Evolutionary conservation across 2,329 filamentous ascomycete species (phyloP).

Genomic region (Colletotrichum sp.): DNA sequence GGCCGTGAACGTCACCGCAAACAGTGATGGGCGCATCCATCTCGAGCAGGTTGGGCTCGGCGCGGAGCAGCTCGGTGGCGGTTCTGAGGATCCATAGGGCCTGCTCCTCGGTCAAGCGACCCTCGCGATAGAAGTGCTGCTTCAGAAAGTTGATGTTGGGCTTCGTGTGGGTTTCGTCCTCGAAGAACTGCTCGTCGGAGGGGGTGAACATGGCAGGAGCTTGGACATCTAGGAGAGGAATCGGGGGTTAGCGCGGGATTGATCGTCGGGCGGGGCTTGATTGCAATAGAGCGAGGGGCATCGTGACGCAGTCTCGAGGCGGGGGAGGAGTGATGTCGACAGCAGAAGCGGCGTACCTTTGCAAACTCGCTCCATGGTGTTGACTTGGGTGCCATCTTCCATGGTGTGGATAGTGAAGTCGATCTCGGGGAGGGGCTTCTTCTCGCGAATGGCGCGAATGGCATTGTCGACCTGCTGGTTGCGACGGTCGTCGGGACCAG

Average conservation of each 20-base stretch:
- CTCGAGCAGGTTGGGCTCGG: slow-evolving; percentile 94
- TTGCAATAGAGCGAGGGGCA: slow-evolving; percentile 13
- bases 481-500: slow-evolving; percentile 51
- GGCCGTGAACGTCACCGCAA: slow-evolving; percentile 96
- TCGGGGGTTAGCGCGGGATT: slow-evolving; percentile 25
- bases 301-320: slow-evolving; percentile 19
- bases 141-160: slow-evolving; percentile 94
- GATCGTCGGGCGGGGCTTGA: slow-evolving; percentile 13
- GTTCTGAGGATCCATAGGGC: slow-evolving; percentile 92
- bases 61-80: slow-evolving; percentile 84
- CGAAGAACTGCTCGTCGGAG: slow-evolving; percentile 93
- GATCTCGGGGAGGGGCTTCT: slow-evolving; percentile 96
- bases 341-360: slow-evolving; percentile 74
- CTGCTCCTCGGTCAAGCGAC: slow-evolving; percentile 95
- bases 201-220: slow-evolving; percentile 93
- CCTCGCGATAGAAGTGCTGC: slow-evolving; percentile 98
- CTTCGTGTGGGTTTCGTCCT: slow-evolving; percentile 83
- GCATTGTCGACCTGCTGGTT: slow-evolving; percentile 81
- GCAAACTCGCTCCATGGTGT: slow-evolving; percentile 93
- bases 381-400: slow-evolving; percentile 96
- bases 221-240: slow-evolving; percentile 78
- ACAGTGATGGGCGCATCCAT: slow-evolving; percentile 99
- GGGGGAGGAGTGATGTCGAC: slow-evolving; percentile 11
- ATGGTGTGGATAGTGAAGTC: slow-evolving; percentile 98
- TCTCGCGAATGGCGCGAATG: slow-evolving; percentile 89